phyloP scores from a whole-genome alignment of 305 asterid genomes.

The Solanum hybrid region DNA sequence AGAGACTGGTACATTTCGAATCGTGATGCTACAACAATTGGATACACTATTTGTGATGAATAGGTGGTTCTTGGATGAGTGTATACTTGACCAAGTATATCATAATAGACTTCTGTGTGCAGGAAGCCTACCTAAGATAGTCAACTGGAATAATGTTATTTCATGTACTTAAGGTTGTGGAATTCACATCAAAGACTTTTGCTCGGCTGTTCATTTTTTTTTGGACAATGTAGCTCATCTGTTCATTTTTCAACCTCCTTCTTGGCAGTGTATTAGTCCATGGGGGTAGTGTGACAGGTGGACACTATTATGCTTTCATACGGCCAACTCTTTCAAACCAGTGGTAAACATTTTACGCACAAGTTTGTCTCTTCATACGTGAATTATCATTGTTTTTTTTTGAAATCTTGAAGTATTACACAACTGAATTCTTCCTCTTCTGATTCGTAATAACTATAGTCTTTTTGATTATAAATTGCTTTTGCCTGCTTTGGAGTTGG shows the following conservation, averaged over 20 bases:
- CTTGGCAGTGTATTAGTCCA: constrained; percentile 83
- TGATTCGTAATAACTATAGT: neutral
- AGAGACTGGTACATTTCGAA: neutral
- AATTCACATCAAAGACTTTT: neutral
- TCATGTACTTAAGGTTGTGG: neutral
- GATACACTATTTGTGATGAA: neutral
- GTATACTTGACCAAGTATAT: neutral
- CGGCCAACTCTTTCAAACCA: constrained; percentile 83
- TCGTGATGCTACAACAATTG: neutral
- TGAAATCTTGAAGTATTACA: neutral
- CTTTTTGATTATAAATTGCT: neutral
- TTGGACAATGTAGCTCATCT: neutral
- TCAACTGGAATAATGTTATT: neutral
- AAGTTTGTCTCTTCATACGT: neutral
- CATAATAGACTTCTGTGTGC: neutral
- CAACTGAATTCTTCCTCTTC: neutral
- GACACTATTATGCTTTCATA: constrained; percentile 91
- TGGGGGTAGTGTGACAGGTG: constrained; percentile 91
- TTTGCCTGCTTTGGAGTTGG: neutral
- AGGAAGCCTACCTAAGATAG: neutral
- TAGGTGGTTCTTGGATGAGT: neutral
- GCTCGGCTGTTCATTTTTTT: neutral
- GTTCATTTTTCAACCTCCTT: neutral
- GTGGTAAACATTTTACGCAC: constrained; percentile 40
- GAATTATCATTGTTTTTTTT: neutral